Percentiles rank a stretch among this genome's conserved stretches.
Evolutionary conservation across 2,329 filamentous ascomycete genomes (phyloP).

Genomic region (Fusarium azukiicola): DNA sequence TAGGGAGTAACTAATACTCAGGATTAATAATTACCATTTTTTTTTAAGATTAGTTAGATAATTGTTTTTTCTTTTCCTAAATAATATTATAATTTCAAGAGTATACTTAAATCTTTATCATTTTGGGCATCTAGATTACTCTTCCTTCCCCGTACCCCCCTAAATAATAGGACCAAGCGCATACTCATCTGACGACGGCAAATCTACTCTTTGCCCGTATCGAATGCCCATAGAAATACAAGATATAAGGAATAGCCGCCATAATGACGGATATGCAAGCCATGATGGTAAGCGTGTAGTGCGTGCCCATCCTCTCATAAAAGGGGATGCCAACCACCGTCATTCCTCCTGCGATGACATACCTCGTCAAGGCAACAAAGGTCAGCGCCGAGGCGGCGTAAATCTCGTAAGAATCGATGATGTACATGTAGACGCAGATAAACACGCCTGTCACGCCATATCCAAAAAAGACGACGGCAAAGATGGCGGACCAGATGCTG

Average conservation of each 20-base stretch:
- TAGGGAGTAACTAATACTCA: too few relatives aligned
- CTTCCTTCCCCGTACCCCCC: too few relatives aligned
- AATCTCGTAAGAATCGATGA: slow-evolving; percentile 61
- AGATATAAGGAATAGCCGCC: slow-evolving; percentile 55
- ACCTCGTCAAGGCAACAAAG: slow-evolving; percentile 57
- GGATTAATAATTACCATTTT: too few relatives aligned
- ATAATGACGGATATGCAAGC: slow-evolving; percentile 55
- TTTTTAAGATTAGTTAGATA: too few relatives aligned
- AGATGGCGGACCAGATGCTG: slow-evolving; percentile 69
- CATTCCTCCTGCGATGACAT: slow-evolving; percentile 59
- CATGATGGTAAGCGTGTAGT: slow-evolving; percentile 59
- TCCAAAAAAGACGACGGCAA: slow-evolving; percentile 67
- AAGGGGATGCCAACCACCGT: slow-evolving; percentile 60
- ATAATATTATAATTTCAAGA: too few relatives aligned
- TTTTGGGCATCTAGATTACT: too few relatives aligned
- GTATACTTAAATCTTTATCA: too few relatives aligned
- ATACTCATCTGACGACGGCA: slow-evolving; percentile 28
- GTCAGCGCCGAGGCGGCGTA: slow-evolving; percentile 60
- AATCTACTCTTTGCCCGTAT: slow-evolving; percentile 49
- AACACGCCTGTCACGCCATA: slow-evolving; percentile 62
- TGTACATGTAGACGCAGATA: slow-evolving; percentile 61
- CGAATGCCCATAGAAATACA: slow-evolving; percentile 52
- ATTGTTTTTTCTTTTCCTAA: too few relatives aligned
- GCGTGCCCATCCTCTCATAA: slow-evolving; percentile 58
- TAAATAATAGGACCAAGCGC: too few relatives aligned